Evolutionary conservation across 2,329 filamentous ascomycete species (phyloP).

Genomic region (Pezicula neosporulosa): DNA sequence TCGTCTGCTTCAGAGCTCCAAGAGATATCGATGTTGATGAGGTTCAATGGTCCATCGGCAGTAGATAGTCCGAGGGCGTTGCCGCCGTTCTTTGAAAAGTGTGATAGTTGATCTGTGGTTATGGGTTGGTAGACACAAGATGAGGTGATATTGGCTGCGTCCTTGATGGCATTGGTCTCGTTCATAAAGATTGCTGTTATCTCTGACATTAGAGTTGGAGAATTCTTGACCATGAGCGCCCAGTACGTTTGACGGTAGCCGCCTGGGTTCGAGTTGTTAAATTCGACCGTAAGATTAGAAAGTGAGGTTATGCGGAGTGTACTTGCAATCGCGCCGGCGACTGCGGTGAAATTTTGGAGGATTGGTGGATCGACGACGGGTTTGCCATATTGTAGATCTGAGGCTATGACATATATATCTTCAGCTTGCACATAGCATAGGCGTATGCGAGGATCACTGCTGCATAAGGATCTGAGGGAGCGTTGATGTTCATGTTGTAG

Average conservation of each 20-base stretch:
- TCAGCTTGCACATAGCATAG: slow-evolving; percentile 4
- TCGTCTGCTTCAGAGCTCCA: slow-evolving; percentile 31
- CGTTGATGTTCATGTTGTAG: slow-evolving; percentile 3
- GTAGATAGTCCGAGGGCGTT: slow-evolving; percentile 17
- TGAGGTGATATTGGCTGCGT: slow-evolving; percentile 8
- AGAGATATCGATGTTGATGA: slow-evolving; percentile 20
- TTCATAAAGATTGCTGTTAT: slow-evolving; percentile 17
- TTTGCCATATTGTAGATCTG: slow-evolving; percentile 1
- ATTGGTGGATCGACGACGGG: slow-evolving; percentile 6
- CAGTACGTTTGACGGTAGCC: slow-evolving; percentile 15
- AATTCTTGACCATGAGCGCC: slow-evolving; percentile 6
- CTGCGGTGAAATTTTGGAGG: slow-evolving; percentile 13
- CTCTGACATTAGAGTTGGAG: slow-evolving; percentile 9
- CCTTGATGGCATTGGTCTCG: slow-evolving; percentile 11
- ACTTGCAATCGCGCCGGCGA: slow-evolving; percentile 9
- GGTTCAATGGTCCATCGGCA: slow-evolving; percentile 5
- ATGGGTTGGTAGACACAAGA: slow-evolving; percentile 35
- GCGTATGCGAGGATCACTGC: slow-evolving; percentile 6
- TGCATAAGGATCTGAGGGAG: slow-evolving; percentile 7
- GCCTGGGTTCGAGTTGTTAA: slow-evolving; percentile 17
- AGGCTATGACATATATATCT: not conserved
- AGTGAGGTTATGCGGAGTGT: slow-evolving; percentile 15
- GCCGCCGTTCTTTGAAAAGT: slow-evolving; percentile 32
- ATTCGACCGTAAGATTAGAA: slow-evolving; percentile 13
- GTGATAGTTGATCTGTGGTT: slow-evolving; percentile 31